These are phyloP conservation scores for Nicotiana sylvestris DNA, from an alignment of 257 asterid genomes.

Conservation along the genomic window DNA sequence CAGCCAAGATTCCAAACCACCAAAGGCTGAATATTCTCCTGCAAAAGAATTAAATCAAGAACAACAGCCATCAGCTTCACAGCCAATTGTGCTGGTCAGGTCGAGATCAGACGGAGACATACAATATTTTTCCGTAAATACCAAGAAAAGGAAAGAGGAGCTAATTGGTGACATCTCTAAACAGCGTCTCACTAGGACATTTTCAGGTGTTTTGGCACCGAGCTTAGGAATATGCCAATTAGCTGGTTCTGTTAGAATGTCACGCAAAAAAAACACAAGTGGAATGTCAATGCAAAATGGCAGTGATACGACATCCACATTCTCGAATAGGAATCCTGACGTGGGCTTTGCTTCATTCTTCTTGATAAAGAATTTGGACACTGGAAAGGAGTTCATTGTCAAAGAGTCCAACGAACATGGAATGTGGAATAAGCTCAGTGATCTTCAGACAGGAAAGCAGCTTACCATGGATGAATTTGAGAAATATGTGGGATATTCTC, in stretches of 20 bases:
- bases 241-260: slow-evolving; percentile 26
- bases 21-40: slow-evolving; percentile 16
- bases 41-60: slow-evolving; percentile 25
- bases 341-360: slow-evolving; percentile 46
- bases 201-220: slow-evolving; percentile 35
- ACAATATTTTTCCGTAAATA: slow-evolving; percentile 34
- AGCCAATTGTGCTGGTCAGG: slow-evolving; percentile 42
- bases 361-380: slow-evolving; percentile 87
- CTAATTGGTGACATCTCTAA: slow-evolving; percentile 60
- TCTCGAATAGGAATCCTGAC: slow-evolving; percentile 18
- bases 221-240: slow-evolving; percentile 33
- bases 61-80: slow-evolving; percentile 16
- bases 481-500: slow-evolving; percentile 73
- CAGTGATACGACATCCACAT: slow-evolving; percentile 18
- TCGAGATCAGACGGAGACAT: slow-evolving; percentile 95
- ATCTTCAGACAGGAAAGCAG: slow-evolving; percentile 83
- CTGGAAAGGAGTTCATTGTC: slow-evolving; percentile 78
- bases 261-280: slow-evolving; percentile 22
- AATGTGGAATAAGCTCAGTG: slow-evolving; percentile 80
- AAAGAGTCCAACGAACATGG: slow-evolving; percentile 75
- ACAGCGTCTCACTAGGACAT: slow-evolving; percentile 71
- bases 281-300: slow-evolving; percentile 23
- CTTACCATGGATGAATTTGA: slow-evolving; percentile 90
- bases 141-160: slow-evolving; percentile 72
- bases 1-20: slow-evolving; percentile 12